Conservation (phyloP, 129 eudicot species). For the Centella asiatica region DNA sequence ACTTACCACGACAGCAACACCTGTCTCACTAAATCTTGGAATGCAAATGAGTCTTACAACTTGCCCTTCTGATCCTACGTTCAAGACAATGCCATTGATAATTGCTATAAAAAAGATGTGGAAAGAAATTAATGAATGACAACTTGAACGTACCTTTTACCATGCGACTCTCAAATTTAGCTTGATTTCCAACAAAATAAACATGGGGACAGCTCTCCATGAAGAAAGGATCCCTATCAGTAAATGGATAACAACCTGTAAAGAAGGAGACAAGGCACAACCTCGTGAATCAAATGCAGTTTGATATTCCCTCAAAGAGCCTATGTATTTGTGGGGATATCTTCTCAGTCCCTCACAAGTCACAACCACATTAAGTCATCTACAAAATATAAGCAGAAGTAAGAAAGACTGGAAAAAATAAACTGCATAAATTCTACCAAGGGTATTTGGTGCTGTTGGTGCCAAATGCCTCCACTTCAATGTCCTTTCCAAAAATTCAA, state of each 20-base stretch:
- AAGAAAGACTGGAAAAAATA: neutral
- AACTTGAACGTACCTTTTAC: constrained; percentile 38
- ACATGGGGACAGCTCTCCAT: constrained; percentile 92
- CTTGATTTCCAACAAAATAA: constrained; percentile 89
- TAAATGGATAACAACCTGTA: constrained; percentile 94
- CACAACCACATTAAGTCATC: no score
- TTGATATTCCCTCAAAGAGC: neutral
- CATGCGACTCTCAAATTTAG: constrained; percentile 48
- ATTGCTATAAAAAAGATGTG: neutral
- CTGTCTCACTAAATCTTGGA: constrained; percentile 81
- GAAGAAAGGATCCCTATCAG: constrained; percentile 89
- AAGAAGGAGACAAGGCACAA: constrained; percentile 1
- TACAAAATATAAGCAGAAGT: neutral
- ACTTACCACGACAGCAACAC: constrained; percentile 84
- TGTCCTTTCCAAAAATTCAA: constrained; percentile 84
- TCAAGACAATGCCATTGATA: neutral
- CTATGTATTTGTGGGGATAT: neutral
- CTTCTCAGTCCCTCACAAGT: neutral
- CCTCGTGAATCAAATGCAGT: neutral
- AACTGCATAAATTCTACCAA: constrained; percentile 36
- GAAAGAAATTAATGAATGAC: neutral
- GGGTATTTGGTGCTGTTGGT: constrained; percentile 94
- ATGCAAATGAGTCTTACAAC: constrained; percentile 65
- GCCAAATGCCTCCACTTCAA: constrained; percentile 95
- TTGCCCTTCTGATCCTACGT: constrained; percentile 89